These are phyloP conservation scores for Proliferodiscus dingleyae DNA, from an alignment of 2,329 filamentous ascomycete genomes.

Conservation along the genomic window DNA sequence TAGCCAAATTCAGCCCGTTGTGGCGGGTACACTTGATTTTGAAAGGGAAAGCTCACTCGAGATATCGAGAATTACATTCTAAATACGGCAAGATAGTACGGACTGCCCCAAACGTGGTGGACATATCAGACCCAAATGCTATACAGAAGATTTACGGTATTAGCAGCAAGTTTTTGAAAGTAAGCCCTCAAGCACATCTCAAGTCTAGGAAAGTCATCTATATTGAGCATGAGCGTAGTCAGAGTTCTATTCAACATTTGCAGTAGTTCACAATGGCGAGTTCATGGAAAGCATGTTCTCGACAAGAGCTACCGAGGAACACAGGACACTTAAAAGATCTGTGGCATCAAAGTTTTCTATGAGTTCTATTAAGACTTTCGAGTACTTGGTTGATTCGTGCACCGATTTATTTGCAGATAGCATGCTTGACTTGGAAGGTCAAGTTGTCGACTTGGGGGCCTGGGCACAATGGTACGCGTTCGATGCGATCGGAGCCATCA, in stretches of 20 bases:
- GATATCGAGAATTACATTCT: background rate
- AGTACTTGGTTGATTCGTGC: constrained; percentile 22
- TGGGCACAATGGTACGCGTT: constrained; percentile 11
- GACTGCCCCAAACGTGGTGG: constrained; percentile 5
- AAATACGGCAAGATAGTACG: constrained; percentile 8
- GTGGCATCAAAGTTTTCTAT: constrained; percentile 16
- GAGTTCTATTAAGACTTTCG: constrained; percentile 35
- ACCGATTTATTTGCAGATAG: constrained; percentile 36
- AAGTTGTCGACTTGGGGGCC: constrained; percentile 1
- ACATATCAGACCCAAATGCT: constrained; percentile 1
- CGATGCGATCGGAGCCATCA: constrained; percentile 11
- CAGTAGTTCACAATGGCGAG: background rate
- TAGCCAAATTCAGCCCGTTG: background rate
- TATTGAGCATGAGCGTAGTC: background rate
- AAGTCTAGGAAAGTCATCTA: no score
- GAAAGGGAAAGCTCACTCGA: background rate
- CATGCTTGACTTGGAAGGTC: background rate
- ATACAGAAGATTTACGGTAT: constrained; percentile 7
- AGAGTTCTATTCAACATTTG: background rate
- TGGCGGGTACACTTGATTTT: background rate
- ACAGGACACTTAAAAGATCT: background rate
- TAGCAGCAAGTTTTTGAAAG: constrained; percentile 4
- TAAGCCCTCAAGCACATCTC: no score
- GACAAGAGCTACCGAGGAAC: background rate
- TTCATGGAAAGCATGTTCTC: constrained; percentile 1